phyloP scores from a whole-genome alignment of 768 basidiomycete genomes.

The Mycena galericulata region DNA sequence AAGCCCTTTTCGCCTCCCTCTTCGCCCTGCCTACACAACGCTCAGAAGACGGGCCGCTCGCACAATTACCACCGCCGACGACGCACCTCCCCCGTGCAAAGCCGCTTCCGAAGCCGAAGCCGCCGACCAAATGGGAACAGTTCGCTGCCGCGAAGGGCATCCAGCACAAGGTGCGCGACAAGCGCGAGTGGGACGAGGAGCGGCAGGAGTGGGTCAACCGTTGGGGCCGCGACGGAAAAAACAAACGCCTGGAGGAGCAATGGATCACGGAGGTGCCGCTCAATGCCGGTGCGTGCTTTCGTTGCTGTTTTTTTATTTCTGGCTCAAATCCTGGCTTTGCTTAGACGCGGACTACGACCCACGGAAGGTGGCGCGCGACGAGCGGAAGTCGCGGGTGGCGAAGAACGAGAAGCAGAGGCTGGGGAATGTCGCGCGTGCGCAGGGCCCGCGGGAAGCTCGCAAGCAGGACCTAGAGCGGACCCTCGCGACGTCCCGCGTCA shows the following conservation, averaged over 20 bases:
- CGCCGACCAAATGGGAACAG: conserved; percentile 95
- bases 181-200: conserved; percentile 94
- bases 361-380: conserved; percentile 76
- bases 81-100: conserved; percentile 90
- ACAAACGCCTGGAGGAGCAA: conserved; percentile 85
- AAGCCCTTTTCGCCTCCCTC: conserved; percentile 82
- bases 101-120: conserved; percentile 92
- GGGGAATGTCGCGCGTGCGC: conserved; percentile 76
- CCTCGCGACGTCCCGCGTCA: conserved; percentile 78
- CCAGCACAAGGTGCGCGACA: conserved; percentile 80
- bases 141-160: conserved; percentile 97
- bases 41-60: conserved; percentile 86
- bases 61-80: conserved; percentile 80
- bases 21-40: conserved; percentile 84
- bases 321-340: neutral
- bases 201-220: conserved; percentile 91
- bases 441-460: conserved; percentile 52
- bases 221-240: conserved; percentile 93
- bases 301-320: neutral
- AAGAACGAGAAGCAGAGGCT: conserved; percentile 87
- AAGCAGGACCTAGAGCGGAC: conserved; percentile 83
- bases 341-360: conserved; percentile 87
- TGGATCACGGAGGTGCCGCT: conserved; percentile 94
- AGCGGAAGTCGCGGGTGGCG: conserved; percentile 81
- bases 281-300: conserved; percentile 75